phyloP scores from a whole-genome alignment of 306 rosid species.

The Fragaria iinumae region DNA sequence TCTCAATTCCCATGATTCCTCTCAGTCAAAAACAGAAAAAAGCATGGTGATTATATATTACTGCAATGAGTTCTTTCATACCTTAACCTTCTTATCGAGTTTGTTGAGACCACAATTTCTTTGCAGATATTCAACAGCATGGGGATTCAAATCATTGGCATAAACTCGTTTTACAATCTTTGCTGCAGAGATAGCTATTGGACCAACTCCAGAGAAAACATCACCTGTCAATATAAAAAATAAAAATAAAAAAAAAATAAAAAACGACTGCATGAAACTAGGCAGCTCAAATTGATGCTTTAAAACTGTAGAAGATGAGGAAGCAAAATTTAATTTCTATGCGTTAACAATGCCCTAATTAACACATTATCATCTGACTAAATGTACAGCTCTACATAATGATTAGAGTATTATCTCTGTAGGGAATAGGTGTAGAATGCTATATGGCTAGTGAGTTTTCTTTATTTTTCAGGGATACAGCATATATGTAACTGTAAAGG shows the following conservation, averaged over 20 bases:
- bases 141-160: conserved; percentile 91
- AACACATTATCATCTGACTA: not conserved
- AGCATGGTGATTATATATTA: conserved; percentile 13
- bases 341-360: not conserved
- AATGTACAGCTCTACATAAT: not conserved
- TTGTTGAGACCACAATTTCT: conserved; percentile 82
- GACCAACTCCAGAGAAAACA: conserved; percentile 96
- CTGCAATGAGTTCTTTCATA: conserved; percentile 26
- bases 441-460: not conserved
- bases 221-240: conserved; percentile 56
- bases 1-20: not conserved
- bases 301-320: not conserved
- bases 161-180: conserved; percentile 77
- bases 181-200: conserved; percentile 84
- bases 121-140: conserved; percentile 77
- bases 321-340: not conserved
- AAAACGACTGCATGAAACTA: conserved; percentile 20
- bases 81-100: conserved; percentile 86
- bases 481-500: not conserved
- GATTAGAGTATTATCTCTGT: not conserved
- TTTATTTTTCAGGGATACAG: not conserved
- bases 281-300: conserved; percentile 18
- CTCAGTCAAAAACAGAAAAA: not conserved
- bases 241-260: too few species aligned
- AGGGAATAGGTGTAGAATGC: not conserved